phyloP scores from a whole-genome alignment of 208 protist genomes.

The Trypanosoma melophagium region DNA sequence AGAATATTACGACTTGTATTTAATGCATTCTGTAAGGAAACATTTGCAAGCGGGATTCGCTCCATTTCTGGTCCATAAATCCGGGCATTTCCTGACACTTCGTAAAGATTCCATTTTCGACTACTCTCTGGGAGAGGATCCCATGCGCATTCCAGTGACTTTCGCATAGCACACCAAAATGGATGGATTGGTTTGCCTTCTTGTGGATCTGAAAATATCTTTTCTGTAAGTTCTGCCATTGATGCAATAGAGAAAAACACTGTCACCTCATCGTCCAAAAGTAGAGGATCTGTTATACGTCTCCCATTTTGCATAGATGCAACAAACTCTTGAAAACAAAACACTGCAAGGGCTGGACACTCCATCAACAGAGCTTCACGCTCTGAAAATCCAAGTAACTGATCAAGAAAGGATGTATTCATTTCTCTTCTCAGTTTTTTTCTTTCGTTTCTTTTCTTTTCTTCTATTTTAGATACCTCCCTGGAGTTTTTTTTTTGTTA shows the following conservation, averaged over 20 bases:
- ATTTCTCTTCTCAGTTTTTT: neutral
- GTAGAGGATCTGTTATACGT: slow-evolving; percentile 43
- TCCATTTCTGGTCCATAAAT: slow-evolving; percentile 28
- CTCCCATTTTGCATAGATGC: slow-evolving; percentile 31
- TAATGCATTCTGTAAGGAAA: slow-evolving; percentile 61
- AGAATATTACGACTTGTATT: slow-evolving; percentile 54
- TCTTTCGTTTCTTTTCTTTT: neutral
- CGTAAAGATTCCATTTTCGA: slow-evolving; percentile 28
- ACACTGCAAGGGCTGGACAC: slow-evolving; percentile 68
- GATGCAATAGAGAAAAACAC: slow-evolving; percentile 37
- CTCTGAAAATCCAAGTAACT: slow-evolving; percentile 45
- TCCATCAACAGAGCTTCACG: slow-evolving; percentile 57
- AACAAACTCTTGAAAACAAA: slow-evolving; percentile 68
- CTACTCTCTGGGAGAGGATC: slow-evolving; percentile 15
- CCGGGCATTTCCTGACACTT: slow-evolving; percentile 35
- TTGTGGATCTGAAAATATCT: slow-evolving; percentile 28
- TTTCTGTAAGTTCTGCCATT: slow-evolving; percentile 19
- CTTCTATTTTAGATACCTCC: neutral
- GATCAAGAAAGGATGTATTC: slow-evolving; percentile 42
- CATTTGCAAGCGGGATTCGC: slow-evolving; percentile 42
- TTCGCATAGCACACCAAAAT: slow-evolving; percentile 54
- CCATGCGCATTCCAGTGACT: slow-evolving; percentile 48
- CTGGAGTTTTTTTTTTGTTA: too few species aligned
- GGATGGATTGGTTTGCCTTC: neutral
- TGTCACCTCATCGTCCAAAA: slow-evolving; percentile 42